Percentiles rank a stretch among this genome's conserved stretches.
These are phyloP conservation scores for Przewalskia tangutica DNA, from an alignment of 257 asterid species.

Conservation along the genomic window DNA sequence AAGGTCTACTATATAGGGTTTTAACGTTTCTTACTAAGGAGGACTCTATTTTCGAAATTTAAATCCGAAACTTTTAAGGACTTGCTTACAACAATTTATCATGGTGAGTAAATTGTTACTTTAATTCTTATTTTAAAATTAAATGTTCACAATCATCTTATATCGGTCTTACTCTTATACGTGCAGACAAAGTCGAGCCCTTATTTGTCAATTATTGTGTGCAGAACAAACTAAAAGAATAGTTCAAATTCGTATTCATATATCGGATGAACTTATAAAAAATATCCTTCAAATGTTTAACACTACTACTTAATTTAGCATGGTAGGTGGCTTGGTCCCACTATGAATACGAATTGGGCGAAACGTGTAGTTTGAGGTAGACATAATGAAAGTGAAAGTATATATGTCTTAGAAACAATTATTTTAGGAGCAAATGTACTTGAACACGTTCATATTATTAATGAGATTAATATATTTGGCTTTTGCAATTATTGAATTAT, in stretches of 20 bases:
- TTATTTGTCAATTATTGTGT: not conserved
- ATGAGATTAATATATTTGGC: too few species aligned
- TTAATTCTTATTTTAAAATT: not conserved
- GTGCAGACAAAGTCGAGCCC: not conserved
- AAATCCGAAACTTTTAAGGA: rapidly evolving
- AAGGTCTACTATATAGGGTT: not conserved
- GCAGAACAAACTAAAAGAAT: not conserved
- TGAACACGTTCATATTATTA: too few species aligned
- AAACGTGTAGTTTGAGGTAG: too few species aligned
- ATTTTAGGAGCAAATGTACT: too few species aligned
- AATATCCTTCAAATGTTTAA: not conserved
- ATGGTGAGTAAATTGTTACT: not conserved
- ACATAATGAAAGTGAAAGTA: too few species aligned
- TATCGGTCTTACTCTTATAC: not conserved
- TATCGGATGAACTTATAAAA: not conserved
- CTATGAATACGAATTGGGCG: not conserved
- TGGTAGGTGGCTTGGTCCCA: not conserved
- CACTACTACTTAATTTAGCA: not conserved
- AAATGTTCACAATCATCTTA: not conserved
- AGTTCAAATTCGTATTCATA: not conserved
- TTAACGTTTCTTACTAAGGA: not conserved
- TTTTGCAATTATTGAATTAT: too few species aligned
- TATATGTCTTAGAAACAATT: too few species aligned
- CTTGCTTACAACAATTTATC: not conserved
- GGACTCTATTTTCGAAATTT: not conserved